Evolutionary conservation across 2,329 filamentous ascomycete species (phyloP).

Genomic region (Macroventuria anomochaeta): DNA sequence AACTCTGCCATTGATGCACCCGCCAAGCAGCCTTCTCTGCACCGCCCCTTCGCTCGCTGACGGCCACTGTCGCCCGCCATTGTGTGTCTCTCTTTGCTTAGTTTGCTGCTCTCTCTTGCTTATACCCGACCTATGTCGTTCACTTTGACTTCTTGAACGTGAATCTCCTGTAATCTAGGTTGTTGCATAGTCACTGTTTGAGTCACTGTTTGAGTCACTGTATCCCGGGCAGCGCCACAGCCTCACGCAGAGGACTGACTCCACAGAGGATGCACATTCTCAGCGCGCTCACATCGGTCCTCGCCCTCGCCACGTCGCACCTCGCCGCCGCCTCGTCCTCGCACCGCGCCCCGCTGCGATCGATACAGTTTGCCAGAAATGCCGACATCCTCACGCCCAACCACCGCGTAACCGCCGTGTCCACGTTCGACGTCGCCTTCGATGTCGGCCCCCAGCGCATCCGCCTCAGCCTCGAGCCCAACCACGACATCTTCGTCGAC

Average conservation of each 20-base stretch:
- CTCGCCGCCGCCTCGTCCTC: conserved; percentile 40
- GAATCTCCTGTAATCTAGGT: no score
- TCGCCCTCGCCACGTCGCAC: conserved; percentile 35
- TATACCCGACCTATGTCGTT: conserved; percentile 40
- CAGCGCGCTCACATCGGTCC: conserved; percentile 16
- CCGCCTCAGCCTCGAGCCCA: conserved; percentile 83
- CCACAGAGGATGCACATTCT: conserved; percentile 21
- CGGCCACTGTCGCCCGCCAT: conserved; percentile 28
- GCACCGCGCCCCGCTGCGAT: conserved; percentile 74
- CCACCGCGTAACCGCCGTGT: conserved; percentile 78
- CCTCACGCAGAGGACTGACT: conserved; percentile 9
- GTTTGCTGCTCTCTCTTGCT: conserved; percentile 12
- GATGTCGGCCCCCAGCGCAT: conserved; percentile 70
- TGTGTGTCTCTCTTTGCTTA: conserved; percentile 18
- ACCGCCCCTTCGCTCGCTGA: conserved; percentile 27
- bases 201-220: neutral
- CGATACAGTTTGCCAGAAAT: conserved; percentile 75
- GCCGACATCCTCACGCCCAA: conserved; percentile 79
- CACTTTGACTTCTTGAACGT: conserved; percentile 24
- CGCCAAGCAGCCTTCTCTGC: conserved; percentile 7
- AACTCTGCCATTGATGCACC: conserved; percentile 5
- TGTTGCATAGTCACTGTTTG: no score
- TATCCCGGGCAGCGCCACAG: conserved; percentile 16
- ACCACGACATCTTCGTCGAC: conserved; percentile 84
- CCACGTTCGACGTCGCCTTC: conserved; percentile 86